Conservation (phyloP, 176 grass and related monocot species). For the Avena atlantica region DNA sequence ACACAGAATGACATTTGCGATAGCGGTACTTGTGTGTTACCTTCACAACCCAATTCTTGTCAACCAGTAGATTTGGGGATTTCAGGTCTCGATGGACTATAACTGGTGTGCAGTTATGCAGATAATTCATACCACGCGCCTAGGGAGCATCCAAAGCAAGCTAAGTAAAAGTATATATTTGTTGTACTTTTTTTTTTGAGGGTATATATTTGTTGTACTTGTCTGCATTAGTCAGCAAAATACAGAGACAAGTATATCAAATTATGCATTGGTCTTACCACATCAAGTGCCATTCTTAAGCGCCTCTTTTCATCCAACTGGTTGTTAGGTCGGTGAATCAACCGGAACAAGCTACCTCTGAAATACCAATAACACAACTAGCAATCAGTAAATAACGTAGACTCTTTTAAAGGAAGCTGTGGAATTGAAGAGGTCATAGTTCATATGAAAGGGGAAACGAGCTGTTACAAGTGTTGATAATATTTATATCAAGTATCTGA, state of each 20-base stretch:
- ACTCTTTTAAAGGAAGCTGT: conserved; percentile 37
- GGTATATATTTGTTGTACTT: too few species aligned
- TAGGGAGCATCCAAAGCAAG: conserved; percentile 50
- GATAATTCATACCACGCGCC: conserved; percentile 99
- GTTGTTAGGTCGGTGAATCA: conserved; percentile 96
- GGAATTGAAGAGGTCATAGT: conserved; percentile 28
- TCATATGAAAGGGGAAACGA: conserved; percentile 32
- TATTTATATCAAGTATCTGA: conserved; percentile 15
- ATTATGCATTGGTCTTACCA: conserved; percentile 63
- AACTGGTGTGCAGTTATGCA: conserved; percentile 92
- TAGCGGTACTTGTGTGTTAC: conserved; percentile 54
- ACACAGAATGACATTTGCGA: conserved; percentile 36
- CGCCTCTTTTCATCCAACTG: conserved; percentile 87
- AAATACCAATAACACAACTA: conserved; percentile 49
- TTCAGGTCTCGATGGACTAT: conserved; percentile 98
- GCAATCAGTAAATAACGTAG: conserved; percentile 33
- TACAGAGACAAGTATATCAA: conserved; percentile 34
- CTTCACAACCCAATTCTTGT: conserved; percentile 99
- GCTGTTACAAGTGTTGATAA: conserved; percentile 23
- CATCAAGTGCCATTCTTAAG: conserved; percentile 93
- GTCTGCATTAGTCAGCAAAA: conserved; percentile 29
- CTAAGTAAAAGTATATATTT: conserved; percentile 40
- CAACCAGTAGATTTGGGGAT: conserved; percentile 97
- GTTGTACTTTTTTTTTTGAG: too few species aligned
- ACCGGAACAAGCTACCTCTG: conserved; percentile 94